phyloP scores from a whole-genome alignment of 1,284 basidiomycete genomes.

The Tilletia caries region DNA sequence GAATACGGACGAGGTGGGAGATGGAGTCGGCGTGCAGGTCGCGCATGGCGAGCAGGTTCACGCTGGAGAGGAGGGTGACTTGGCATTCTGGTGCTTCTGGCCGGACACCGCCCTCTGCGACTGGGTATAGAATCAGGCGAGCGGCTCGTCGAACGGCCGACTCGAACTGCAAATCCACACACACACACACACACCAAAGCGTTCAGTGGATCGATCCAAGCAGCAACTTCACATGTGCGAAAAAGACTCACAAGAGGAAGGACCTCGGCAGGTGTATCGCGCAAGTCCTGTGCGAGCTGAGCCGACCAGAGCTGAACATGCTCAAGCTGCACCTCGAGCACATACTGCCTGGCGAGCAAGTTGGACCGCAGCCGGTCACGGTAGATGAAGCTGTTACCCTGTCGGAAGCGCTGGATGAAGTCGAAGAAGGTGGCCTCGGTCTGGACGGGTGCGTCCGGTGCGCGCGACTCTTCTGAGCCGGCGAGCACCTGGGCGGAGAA shows the following conservation, averaged over 20 bases:
- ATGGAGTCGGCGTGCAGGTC: constrained; percentile 79
- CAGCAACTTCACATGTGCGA: neutral
- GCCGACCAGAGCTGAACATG: constrained; percentile 90
- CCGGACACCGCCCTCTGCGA: constrained; percentile 37
- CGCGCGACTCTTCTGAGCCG: constrained; percentile 38
- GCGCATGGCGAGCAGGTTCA: constrained; percentile 86
- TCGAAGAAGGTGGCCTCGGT: constrained; percentile 49
- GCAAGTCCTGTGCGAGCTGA: constrained; percentile 83
- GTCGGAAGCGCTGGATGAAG: constrained; percentile 51
- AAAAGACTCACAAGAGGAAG: constrained; percentile 69
- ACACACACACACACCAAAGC: neutral
- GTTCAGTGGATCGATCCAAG: neutral
- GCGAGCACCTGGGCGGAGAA: constrained; percentile 48
- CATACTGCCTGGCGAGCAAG: constrained; percentile 81
- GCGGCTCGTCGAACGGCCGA: constrained; percentile 47
- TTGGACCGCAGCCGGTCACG: constrained; percentile 89
- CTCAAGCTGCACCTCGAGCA: constrained; percentile 85
- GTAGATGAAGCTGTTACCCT: constrained; percentile 49
- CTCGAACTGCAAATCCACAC: constrained; percentile 30
- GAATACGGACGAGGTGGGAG: constrained; percentile 91
- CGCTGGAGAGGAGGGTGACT: constrained; percentile 76
- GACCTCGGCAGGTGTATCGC: constrained; percentile 83
- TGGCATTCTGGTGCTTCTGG: constrained; percentile 70
- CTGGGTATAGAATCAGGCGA: constrained; percentile 47
- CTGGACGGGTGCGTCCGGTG: constrained; percentile 50